A percentile compares a stretch with the other conserved stretches of the same genome.
Conservation (phyloP, 208 protist genomes). For the Acanthamoeba lenticulata region DNA sequence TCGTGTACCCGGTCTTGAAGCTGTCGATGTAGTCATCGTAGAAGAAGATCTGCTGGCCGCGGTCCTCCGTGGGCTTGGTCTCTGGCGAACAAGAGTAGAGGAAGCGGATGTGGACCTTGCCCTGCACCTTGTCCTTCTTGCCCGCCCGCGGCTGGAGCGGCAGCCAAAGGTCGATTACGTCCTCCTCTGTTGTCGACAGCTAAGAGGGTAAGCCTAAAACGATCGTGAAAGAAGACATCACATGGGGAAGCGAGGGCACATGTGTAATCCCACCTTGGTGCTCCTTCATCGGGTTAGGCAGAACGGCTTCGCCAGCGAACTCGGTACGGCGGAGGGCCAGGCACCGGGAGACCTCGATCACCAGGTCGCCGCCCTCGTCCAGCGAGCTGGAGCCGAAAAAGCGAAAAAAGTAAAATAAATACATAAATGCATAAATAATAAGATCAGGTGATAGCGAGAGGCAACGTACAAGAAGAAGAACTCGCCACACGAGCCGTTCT, state of each 20-base stretch:
- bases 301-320: not conserved
- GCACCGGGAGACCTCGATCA: conserved; percentile 11
- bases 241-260: not conserved
- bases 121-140: conserved; percentile 33
- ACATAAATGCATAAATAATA: not conserved
- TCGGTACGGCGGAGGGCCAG: not conserved
- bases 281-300: conserved; percentile 19
- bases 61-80: not conserved
- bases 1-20: not conserved
- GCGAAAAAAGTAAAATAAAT: not conserved
- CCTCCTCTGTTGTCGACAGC: conserved; percentile 27
- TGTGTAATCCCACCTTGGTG: not conserved
- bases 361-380: not conserved
- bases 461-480: not conserved
- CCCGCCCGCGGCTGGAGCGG: not conserved
- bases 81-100: conserved; percentile 29
- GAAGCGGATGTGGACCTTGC: conserved; percentile 40
- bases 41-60: conserved; percentile 42
- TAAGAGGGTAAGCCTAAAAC: no score
- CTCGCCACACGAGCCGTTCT: not conserved
- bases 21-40: conserved; percentile 52
- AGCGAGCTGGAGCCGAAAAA: not conserved
- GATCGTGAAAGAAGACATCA: not conserved
- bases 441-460: not conserved
- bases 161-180: conserved; percentile 43